Base-by-base conservation (phyloP, 2,329 filamentous ascomycete species). In the Sordariomycetes sp. region DNA sequence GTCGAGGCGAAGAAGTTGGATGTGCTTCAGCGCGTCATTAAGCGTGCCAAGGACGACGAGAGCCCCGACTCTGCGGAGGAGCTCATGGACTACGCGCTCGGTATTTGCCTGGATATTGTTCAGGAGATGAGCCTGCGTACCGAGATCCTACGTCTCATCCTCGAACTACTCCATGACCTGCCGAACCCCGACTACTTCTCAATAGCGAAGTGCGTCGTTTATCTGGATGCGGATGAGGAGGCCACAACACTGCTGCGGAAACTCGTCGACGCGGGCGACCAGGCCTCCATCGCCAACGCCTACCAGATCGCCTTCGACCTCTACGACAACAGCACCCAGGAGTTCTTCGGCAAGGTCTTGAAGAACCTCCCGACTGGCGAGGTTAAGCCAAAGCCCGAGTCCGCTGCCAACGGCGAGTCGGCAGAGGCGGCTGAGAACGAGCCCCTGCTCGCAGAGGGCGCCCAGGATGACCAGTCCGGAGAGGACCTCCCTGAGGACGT, bases 261-360 rank as follows among this genome's bases (percentile, higher is more conserved):
- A 63, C 79, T 99, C 24, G 85, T 97, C 10, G 79, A 87, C 60
- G 87, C 87, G 62, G 89, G 84, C 6, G 89, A 95, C 63, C 78
- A 84, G 55, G 84, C 84, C 60, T 90, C 90, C 0, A 81, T 89
- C 17, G 88, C 91, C 22, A 86, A 89, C 54, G 94, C 94, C 20
- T 99, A 97, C 70, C 94, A 99, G 69, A 95, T 99, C 58, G 94
- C 92, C 1, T 99, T 99, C 66, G 94, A 99, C 66, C 79, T 99
- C 6, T 97, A 96, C 71, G 94, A 99, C 73, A 99, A 99, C 67
- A 94, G 94, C 63, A 97, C 94, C 0, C 94, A 99, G 65, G 94
- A 97, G 68, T 99, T 99, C 65, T 73, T 99, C 25, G 85, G 85
- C 63, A 96, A 94, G 72, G 89, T 99, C 52, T 85, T 92, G 66